phyloP scores from a whole-genome alignment of 2,329 filamentous ascomycete species.

The Alternaria triticina region DNA sequence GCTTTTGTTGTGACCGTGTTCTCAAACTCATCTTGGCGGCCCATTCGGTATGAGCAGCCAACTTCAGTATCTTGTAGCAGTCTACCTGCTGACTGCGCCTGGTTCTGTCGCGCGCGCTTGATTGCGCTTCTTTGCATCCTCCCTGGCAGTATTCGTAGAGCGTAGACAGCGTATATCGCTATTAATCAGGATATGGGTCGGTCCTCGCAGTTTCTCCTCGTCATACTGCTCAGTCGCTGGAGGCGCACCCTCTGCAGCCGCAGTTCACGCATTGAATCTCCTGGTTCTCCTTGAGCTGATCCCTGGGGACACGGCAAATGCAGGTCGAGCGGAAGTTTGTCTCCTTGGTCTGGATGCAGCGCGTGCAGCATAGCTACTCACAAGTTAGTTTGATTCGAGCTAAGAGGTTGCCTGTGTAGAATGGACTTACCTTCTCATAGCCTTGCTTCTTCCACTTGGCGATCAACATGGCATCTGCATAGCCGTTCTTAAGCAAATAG shows the following conservation, averaged over 20 bases:
- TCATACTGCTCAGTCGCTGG: slow-evolving; percentile 69
- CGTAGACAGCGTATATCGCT: not conserved
- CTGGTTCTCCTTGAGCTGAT: slow-evolving; percentile 87
- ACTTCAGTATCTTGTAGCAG: not conserved
- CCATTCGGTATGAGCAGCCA: not conserved
- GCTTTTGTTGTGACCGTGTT: not conserved
- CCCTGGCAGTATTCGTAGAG: not conserved
- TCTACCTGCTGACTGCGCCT: not conserved
- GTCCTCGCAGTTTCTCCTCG: not conserved
- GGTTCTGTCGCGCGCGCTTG: not conserved
- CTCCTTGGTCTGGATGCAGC: slow-evolving; percentile 99
- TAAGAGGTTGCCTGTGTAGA: not conserved
- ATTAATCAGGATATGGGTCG: not conserved
- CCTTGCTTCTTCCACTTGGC: slow-evolving; percentile 99
- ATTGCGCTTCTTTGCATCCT: not conserved
- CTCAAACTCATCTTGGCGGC: not conserved
- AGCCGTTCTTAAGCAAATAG: slow-evolving; percentile 94
- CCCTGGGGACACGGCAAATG: slow-evolving; percentile 91
- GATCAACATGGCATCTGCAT: slow-evolving; percentile 93
- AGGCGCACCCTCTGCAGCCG: slow-evolving; percentile 89
- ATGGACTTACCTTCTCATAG: slow-evolving; percentile 82
- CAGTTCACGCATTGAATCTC: slow-evolving; percentile 94
- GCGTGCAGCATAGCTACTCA: slow-evolving; percentile 81
- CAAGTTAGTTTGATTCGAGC: slow-evolving; percentile 7
- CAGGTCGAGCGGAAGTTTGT: slow-evolving; percentile 98